Base-by-base conservation (phyloP, 768 basidiomycete species). In the Serendipita vermifera region DNA sequence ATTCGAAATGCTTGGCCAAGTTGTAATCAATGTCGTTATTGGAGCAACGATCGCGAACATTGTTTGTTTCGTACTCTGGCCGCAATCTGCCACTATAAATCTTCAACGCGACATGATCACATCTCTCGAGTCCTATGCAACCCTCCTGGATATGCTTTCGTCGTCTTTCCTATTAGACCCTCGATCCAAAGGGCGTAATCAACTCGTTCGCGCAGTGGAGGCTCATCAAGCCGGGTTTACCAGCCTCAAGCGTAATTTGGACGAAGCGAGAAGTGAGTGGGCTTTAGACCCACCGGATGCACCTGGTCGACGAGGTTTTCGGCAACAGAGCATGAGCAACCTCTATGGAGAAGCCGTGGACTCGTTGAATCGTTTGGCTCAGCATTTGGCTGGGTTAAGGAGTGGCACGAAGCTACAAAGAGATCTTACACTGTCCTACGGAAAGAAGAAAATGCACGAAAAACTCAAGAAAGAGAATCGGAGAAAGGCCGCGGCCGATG, bases 221-320 rank as follows among this genome's bases (percentile, higher is more conserved):
- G 76, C 79, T 41, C 94, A 98, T 62, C 88, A 94, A 61, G 79
- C 80, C 33, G 87, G 87, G 54, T 98, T 98, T 65, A 93, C 87
- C 5, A 81, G 79, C 36, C 77, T 99, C 57, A 90, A 92, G 71
- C 83, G 85, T 64, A 87, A 81, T 61, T 73, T 97, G 3, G 75
- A 72, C 0, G 93, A 98, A 68, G 92, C 94, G 6, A 83, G 83
- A 60, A 87, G 85, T 9, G 94, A 99, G 69, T 83, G 88, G 74
- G 69, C 80, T 27, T 65, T 65, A 11, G 67, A 66, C 22, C 68
- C 67, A 17, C 32, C 43, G n/a, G 31, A n/a, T 20, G 13, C 17
- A 29, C 22, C 41, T 38, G 55, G 14, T 59, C 59, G 22, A 43
- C 56, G 13, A 57, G 56, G 29, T 35, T 59, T 9, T 54, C 15